These are phyloP conservation scores for Phyllosticta capitalensis DNA, from an alignment of 2,329 filamentous ascomycete species.

Conservation along the genomic window DNA sequence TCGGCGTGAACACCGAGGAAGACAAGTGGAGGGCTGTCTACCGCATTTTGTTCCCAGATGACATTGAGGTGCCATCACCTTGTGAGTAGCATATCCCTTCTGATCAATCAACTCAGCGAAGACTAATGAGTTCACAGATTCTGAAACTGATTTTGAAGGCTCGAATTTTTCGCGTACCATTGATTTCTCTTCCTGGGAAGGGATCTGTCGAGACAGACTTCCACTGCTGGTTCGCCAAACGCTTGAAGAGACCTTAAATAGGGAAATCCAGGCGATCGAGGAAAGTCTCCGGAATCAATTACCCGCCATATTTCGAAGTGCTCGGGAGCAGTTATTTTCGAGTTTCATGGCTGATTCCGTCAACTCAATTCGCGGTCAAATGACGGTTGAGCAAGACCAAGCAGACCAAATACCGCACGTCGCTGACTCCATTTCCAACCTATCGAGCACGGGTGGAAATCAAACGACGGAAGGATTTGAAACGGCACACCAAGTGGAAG, in stretches of 20 bases:
- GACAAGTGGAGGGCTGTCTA: constrained; percentile 22
- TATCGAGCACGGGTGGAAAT: not conserved
- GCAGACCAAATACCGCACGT: not conserved
- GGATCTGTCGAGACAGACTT: not conserved
- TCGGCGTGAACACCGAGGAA: constrained; percentile 15
- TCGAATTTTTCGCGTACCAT: not conserved
- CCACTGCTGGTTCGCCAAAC: not conserved
- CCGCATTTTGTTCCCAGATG: constrained; percentile 19
- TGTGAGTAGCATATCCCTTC: not conserved
- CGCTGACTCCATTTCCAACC: not conserved
- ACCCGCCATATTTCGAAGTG: not conserved
- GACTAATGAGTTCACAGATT: too few species aligned
- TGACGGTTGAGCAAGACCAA: not conserved
- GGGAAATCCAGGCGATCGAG: not conserved
- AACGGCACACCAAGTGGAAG: not conserved
- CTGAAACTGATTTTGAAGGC: not conserved
- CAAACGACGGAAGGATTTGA: not conserved
- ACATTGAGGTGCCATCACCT: constrained; percentile 8
- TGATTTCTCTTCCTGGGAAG: not conserved
- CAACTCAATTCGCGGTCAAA: not conserved
- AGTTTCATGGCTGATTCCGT: not conserved
- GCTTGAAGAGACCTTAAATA: not conserved
- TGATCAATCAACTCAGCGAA: not conserved
- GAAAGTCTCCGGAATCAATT: not conserved
- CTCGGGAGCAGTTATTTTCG: not conserved